A percentile compares a stretch with the other conserved stretches of the same genome.
Conservation (phyloP, 1,284 basidiomycete species). For the Marasmius oreades region DNA sequence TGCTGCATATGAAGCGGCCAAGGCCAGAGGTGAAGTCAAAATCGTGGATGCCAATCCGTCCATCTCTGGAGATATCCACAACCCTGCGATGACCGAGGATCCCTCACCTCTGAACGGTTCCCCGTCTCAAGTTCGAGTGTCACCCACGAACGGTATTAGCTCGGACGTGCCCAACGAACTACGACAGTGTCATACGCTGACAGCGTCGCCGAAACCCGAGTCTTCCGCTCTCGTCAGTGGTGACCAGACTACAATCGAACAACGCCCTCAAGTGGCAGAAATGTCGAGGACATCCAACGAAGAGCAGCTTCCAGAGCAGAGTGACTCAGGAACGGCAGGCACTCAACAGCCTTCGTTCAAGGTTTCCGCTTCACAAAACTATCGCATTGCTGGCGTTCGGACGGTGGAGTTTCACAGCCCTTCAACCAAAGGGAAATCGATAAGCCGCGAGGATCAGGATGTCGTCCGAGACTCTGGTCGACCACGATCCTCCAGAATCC, state of each 20-base stretch:
- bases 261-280: not conserved
- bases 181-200: not conserved
- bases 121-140: not conserved
- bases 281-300: no score
- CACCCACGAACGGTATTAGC: not conserved
- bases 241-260: not conserved
- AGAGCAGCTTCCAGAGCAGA: no score
- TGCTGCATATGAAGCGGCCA: slow-evolving; percentile 33
- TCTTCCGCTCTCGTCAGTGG: not conserved
- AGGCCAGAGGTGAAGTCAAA: slow-evolving; percentile 16
- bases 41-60: not conserved
- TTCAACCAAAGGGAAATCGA: no score
- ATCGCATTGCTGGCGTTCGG: not conserved
- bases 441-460: no score
- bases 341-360: not conserved
- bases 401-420: not conserved
- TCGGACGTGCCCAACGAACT: not conserved
- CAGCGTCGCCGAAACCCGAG: not conserved
- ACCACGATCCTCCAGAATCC: not conserved
- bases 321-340: not conserved
- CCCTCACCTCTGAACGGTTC: not conserved
- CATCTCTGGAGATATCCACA: not conserved
- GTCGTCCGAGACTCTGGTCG: not conserved
- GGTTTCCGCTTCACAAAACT: not conserved
- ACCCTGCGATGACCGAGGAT: not conserved